phyloP scores from a whole-genome alignment of 192 early-diverging fungal species.

The Hyaloraphidium curvatum region DNA sequence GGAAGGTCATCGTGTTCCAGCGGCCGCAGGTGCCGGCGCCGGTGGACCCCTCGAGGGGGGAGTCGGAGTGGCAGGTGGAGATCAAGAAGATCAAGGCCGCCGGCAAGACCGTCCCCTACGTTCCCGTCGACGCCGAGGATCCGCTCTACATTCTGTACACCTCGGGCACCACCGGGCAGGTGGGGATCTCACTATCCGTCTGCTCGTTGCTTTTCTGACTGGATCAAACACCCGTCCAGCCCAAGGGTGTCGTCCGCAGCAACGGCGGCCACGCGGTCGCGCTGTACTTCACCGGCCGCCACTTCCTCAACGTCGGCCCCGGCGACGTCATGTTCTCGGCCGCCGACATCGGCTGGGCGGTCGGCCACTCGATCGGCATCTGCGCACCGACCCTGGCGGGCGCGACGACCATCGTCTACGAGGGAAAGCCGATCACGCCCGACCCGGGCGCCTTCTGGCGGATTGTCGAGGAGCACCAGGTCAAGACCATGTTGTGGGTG shows the following conservation, averaged over 20 bases:
- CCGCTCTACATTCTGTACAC: slow-evolving; percentile 71
- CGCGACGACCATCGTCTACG: slow-evolving; percentile 60
- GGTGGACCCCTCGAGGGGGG: slow-evolving; percentile 30
- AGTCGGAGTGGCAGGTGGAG: slow-evolving; percentile 29
- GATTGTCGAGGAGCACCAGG: slow-evolving; percentile 52
- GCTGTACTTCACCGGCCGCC: slow-evolving; percentile 41
- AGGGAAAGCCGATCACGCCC: slow-evolving; percentile 68
- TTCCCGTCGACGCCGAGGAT: slow-evolving; percentile 35
- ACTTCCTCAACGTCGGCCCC: slow-evolving; percentile 36
- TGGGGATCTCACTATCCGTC: too few species aligned
- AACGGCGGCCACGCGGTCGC: slow-evolving; percentile 47
- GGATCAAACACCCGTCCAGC: too few species aligned
- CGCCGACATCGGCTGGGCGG: slow-evolving; percentile 66
- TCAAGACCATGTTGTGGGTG: slow-evolving; percentile 50
- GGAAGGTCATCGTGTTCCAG: slow-evolving; percentile 33
- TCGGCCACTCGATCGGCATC: slow-evolving; percentile 61
- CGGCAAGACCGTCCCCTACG: slow-evolving; percentile 24
- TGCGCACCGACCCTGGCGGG: slow-evolving; percentile 61
- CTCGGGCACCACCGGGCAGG: slow-evolving; percentile 36
- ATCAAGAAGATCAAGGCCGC: slow-evolving; percentile 17
- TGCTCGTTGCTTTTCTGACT: too few species aligned
- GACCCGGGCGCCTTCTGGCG: slow-evolving; percentile 66
- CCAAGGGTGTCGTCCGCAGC: slow-evolving; percentile 23
- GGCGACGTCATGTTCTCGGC: slow-evolving; percentile 62
- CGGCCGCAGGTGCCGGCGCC: slow-evolving; percentile 31